Base-by-base conservation (phyloP, 768 basidiomycete species). In the Zangia roseola region DNA sequence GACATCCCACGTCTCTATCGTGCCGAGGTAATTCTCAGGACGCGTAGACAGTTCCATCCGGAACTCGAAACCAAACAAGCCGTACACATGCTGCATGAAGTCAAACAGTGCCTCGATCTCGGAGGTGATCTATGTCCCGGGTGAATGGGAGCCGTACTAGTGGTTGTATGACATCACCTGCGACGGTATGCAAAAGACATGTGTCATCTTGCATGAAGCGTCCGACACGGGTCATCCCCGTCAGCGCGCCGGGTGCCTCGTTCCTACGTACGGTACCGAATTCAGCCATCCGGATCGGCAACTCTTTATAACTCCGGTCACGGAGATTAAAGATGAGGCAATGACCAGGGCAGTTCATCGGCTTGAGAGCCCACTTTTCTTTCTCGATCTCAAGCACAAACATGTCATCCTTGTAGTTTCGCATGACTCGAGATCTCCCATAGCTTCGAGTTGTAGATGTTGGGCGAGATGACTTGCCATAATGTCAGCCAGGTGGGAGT, bases 281-380 rank as follows among this genome's bases (percentile, higher is more conserved):
- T 65, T 99, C 97, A 6, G 95, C 95, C 88, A 97, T 93, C 23
- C 97, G 85, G 56, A 99, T 85, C 8, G 97, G 97, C 13, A 98
- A 78, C 69, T 99, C 97, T 66, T 86, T 89, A 74, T 98, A 97
- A 52, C 84, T 87, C 54, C 97, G 83, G 68, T 97, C 94, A 49
- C 91, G 80, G 21, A 90, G 87, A 70, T 93, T 95, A 63, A 98
- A 99, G 58, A 99, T 91, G 42, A 98, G 69, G 69, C 91, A 94
- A 67, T 98, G 97, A 6, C 94, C 94, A 0, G 91, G 97, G 74
- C 97, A 98, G 70, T 99, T 99, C 97, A 99, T 99, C 17, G 97
- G 97, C 72, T 98, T 97, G 50, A 98, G 77, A 0, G 80, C 95
- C 83, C 92, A 99, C 63, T 82, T 82, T 72, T 97, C 94, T 73